These are phyloP conservation scores for Trypanosoma grayi DNA, from an alignment of 208 protist genomes.

Conservation along the genomic window DNA sequence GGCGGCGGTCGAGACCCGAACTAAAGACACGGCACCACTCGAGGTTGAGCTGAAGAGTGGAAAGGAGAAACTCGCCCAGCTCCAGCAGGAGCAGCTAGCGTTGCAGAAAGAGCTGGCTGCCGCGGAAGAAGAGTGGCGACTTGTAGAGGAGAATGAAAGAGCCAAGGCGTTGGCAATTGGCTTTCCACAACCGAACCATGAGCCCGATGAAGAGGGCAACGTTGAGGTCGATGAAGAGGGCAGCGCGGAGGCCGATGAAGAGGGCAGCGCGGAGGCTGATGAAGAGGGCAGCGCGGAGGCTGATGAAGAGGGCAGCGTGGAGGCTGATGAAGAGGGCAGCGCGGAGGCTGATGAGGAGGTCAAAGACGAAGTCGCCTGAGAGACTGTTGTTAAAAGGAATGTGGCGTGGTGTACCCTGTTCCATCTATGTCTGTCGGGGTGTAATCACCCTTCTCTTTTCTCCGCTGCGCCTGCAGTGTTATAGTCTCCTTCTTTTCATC, in stretches of 20 bases:
- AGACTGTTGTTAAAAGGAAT: no score
- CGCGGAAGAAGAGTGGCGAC: constrained; percentile 20
- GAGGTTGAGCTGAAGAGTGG: constrained; percentile 4
- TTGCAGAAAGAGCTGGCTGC: constrained; percentile 7
- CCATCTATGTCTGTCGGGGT: no score
- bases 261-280: no score
- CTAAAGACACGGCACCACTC: constrained; percentile 7
- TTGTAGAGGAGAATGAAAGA: background rate
- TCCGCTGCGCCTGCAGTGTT: background rate
- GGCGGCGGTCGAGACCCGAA: constrained; percentile 18
- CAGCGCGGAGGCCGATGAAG: no score
- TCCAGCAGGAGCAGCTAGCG: background rate
- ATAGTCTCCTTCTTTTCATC: background rate
- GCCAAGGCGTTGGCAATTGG: no score
- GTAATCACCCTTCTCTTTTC: no score
- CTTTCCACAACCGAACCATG: no score
- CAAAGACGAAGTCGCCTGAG: no score
- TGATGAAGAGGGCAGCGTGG: background rate
- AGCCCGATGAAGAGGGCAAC: background rate
- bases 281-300: constrained; percentile 10
- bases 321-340: background rate
- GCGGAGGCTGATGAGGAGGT: background rate
- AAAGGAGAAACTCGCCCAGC: constrained; percentile 9
- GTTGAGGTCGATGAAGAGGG: constrained; percentile 21
- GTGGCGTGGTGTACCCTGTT: no score